These are phyloP conservation scores for Anethum foeniculum DNA, from an alignment of 140 eudicot species.

Conservation along the genomic window DNA sequence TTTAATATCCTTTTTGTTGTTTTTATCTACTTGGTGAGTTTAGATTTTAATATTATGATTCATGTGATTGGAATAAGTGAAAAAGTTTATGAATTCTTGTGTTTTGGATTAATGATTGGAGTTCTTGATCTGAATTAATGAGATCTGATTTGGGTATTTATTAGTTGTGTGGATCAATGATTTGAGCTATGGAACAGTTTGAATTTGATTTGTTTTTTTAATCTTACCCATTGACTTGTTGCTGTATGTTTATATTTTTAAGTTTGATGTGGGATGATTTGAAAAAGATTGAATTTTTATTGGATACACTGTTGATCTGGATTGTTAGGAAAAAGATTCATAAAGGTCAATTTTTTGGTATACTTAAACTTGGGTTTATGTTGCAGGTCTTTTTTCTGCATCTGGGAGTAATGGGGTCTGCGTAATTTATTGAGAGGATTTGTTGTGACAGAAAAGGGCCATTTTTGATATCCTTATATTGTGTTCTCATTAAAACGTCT, in stretches of 20 bases:
- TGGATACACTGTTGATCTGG: conserved; percentile 2
- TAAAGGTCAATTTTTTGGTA: background rate
- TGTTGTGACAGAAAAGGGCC: background rate
- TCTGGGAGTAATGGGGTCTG: background rate
- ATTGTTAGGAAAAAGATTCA: background rate
- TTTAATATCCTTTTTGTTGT: conserved; percentile 16
- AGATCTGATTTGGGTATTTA: background rate
- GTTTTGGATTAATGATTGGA: background rate
- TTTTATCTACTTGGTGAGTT: background rate
- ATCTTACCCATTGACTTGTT: background rate
- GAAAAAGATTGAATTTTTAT: background rate
- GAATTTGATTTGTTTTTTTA: background rate
- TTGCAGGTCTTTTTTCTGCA: conserved; percentile 8
- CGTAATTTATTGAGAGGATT: background rate
- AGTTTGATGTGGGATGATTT: background rate
- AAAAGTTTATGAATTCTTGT: background rate
- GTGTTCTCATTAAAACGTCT: background rate
- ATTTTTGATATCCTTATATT: background rate
- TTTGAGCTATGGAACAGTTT: conserved; percentile 2
- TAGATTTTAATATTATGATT: conserved; percentile 3
- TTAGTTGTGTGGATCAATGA: background rate
- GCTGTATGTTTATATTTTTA: background rate
- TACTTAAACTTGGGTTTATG: background rate
- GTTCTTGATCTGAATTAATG: conserved; percentile 1
- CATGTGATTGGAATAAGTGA: background rate